phyloP scores from a whole-genome alignment of 106 monocot species.

The Acorus gramineus region DNA sequence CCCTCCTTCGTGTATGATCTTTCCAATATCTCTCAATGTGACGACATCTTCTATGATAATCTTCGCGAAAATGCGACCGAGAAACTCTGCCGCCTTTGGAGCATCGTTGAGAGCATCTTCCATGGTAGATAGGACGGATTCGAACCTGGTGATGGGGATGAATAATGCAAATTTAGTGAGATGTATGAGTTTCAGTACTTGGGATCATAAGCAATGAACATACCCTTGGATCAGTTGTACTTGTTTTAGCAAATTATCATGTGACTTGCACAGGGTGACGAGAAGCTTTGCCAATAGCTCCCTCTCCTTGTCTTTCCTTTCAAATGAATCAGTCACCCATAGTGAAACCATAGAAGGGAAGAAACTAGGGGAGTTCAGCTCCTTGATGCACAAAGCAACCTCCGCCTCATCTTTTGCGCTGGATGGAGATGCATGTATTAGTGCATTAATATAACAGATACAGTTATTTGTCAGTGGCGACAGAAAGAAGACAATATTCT shows the following conservation, averaged over 20 bases:
- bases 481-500: no score
- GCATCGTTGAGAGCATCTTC: no score
- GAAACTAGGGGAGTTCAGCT: conserved; percentile 62
- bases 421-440: conserved; percentile 1
- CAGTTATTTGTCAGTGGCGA: background rate
- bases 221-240: conserved; percentile 79
- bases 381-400: conserved; percentile 61
- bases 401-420: conserved; percentile 81
- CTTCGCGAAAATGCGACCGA: no score
- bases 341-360: conserved; percentile 62
- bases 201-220: no score
- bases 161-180: no score
- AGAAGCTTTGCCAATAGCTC: conserved; percentile 59
- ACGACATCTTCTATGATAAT: no score
- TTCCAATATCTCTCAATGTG: no score
- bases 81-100: no score
- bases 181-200: no score
- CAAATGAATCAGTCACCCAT: conserved; percentile 88
- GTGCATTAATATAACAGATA: no score
- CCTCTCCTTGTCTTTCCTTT: conserved; percentile 77
- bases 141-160: background rate
- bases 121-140: no score
- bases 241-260: conserved; percentile 33
- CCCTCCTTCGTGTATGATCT: no score
- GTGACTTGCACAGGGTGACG: conserved; percentile 53